Evolutionary conservation across 1,284 basidiomycete genomes (phyloP).

Genomic region (Ustilago bromivora): DNA sequence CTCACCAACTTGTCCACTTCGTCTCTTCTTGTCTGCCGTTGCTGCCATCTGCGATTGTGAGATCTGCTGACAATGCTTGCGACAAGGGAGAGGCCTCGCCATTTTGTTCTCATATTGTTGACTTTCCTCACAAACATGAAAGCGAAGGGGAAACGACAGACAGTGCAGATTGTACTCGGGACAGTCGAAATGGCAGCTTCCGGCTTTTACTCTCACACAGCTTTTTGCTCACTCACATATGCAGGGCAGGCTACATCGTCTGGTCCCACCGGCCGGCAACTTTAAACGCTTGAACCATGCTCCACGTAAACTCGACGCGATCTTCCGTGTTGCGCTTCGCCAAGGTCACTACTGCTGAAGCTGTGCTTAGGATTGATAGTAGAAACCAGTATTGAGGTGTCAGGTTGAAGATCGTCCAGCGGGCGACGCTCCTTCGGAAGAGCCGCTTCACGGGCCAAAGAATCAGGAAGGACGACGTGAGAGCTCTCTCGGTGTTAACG

Average conservation of each 20-base stretch:
- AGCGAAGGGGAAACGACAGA: not conserved
- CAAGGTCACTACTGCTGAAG: not conserved
- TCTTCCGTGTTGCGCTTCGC: not conserved
- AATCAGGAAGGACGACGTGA: not conserved
- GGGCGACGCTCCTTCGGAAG: not conserved
- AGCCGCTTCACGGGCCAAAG: not conserved
- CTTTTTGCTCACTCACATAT: not conserved
- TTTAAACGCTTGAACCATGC: not conserved
- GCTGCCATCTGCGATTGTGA: not conserved
- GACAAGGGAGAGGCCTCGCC: not conserved
- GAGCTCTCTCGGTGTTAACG: not conserved
- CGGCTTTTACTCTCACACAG: constrained; percentile 12
- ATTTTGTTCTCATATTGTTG: not conserved
- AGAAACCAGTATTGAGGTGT: not conserved
- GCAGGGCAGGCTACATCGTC: not conserved
- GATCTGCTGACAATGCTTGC: not conserved
- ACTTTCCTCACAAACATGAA: not conserved
- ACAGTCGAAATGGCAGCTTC: not conserved
- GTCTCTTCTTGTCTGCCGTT: not conserved
- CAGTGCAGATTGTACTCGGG: no score
- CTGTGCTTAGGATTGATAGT: not conserved
- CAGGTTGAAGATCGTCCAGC: not conserved
- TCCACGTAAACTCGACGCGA: not conserved
- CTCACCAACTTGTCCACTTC: not conserved
- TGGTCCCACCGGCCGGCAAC: constrained; percentile 1